phyloP scores from a whole-genome alignment of 2,329 filamentous ascomycete species.

The Bipolaris gigantea region DNA sequence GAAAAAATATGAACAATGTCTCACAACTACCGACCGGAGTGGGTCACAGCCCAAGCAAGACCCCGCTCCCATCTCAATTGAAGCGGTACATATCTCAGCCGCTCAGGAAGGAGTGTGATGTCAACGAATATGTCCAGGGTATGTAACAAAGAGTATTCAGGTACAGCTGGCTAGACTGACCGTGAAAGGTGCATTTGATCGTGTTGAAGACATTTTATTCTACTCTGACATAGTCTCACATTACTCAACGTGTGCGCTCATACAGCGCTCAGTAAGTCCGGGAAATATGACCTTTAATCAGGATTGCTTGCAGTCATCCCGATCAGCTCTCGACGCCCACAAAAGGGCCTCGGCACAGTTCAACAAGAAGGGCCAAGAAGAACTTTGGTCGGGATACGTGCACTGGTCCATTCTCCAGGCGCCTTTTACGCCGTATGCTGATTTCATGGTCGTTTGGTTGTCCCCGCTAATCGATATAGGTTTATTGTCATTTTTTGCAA shows the following conservation, averaged over 20 bases:
- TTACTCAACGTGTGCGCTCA: constrained; percentile 38
- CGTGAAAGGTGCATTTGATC: constrained; percentile 15
- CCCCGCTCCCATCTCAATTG: constrained; percentile 29
- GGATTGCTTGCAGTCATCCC: constrained; percentile 37
- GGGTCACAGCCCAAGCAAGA: constrained; percentile 25
- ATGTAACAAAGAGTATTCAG: neutral
- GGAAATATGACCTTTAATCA: constrained; percentile 36
- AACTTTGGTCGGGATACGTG: constrained; percentile 41
- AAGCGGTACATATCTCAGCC: constrained; percentile 13
- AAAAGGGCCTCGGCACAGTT: constrained; percentile 34
- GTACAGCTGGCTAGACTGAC: neutral
- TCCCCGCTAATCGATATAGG: constrained; percentile 2
- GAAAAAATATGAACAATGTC: neutral
- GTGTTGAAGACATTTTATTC: constrained; percentile 39
- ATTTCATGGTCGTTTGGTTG: neutral
- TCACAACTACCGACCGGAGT: constrained; percentile 1
- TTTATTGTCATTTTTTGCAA: constrained; percentile 56
- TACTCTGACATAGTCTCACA: constrained; percentile 38
- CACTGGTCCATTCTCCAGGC: constrained; percentile 41
- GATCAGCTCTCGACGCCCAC: constrained; percentile 38
- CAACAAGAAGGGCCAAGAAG: constrained; percentile 37
- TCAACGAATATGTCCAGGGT: constrained; percentile 19
- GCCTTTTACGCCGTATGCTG: constrained; percentile 50
- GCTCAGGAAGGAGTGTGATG: neutral
- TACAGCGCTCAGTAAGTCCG: constrained; percentile 38